A percentile compares a stretch with the other conserved stretches of the same genome.
Evolutionary conservation across 2,329 filamentous ascomycete species (phyloP).

Genomic region (Tolypocladium capitatum): DNA sequence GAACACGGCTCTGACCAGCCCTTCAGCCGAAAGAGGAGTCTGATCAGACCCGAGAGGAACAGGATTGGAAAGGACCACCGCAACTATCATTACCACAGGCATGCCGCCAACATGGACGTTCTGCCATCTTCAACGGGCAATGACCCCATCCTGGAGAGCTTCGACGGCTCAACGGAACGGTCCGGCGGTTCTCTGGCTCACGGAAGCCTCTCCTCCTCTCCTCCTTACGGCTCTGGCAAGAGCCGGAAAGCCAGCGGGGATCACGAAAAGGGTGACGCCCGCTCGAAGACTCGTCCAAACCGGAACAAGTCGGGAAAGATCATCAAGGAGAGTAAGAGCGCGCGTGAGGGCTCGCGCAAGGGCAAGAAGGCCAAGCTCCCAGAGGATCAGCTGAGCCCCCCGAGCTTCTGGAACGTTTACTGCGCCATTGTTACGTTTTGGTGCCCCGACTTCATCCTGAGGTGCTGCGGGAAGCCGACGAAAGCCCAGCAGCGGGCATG

Average conservation of each 20-base stretch:
- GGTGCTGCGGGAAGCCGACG: slow-evolving; percentile 71
- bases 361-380: slow-evolving; percentile 29
- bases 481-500: slow-evolving; percentile 85
- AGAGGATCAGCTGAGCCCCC: slow-evolving; percentile 58
- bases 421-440: slow-evolving; percentile 91
- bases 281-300: slow-evolving; percentile 20
- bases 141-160: slow-evolving; percentile 71
- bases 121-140: slow-evolving; percentile 86
- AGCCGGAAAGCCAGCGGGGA: slow-evolving; percentile 19
- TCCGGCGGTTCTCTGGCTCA: slow-evolving; percentile 32
- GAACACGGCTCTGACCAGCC: slow-evolving; percentile 17
- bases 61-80: slow-evolving; percentile 77
- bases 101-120: slow-evolving; percentile 85
- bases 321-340: slow-evolving; percentile 38
- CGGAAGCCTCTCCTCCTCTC: slow-evolving; percentile 33
- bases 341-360: slow-evolving; percentile 23
- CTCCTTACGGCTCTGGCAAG: slow-evolving; percentile 19
- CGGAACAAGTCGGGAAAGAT: slow-evolving; percentile 46
- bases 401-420: slow-evolving; percentile 90
- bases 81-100: slow-evolving; percentile 90
- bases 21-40: slow-evolving; percentile 63
- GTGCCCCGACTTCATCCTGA: slow-evolving; percentile 73
- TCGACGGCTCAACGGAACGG: slow-evolving; percentile 49
- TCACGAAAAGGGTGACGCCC: slow-evolving; percentile 18
- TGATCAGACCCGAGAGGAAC: slow-evolving; percentile 80